phyloP scores from a whole-genome alignment of 2,329 filamentous ascomycete genomes.

The Ophiocordyceps camponoti-leonardi region DNA sequence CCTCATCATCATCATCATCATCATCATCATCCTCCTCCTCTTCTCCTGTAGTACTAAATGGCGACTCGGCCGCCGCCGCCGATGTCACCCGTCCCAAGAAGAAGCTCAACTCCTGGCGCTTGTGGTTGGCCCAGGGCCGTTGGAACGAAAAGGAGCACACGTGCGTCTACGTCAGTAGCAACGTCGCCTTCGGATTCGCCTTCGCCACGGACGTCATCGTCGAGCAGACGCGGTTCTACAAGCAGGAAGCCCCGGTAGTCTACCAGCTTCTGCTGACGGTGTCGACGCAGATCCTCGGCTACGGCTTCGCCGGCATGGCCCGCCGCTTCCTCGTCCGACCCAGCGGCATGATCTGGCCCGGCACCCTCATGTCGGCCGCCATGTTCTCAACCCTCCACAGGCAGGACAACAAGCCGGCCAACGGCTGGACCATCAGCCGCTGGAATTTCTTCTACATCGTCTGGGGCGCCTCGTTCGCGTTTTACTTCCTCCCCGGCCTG shows the following conservation, averaged over 20 bases:
- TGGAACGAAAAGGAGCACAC: slow-evolving; percentile 87
- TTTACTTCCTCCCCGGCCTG: slow-evolving; percentile 74
- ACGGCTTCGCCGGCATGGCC: slow-evolving; percentile 70
- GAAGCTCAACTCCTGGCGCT: slow-evolving; percentile 29
- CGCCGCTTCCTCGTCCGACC: slow-evolving; percentile 69
- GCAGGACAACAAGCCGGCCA: slow-evolving; percentile 63
- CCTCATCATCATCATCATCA: slow-evolving; percentile 3
- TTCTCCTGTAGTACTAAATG: slow-evolving; percentile 1
- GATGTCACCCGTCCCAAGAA: slow-evolving; percentile 8
- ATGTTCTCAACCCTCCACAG: slow-evolving; percentile 82
- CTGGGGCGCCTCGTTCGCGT: slow-evolving; percentile 53
- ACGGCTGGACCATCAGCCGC: slow-evolving; percentile 67
- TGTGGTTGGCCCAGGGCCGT: slow-evolving; percentile 62
- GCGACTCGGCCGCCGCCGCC: slow-evolving; percentile 3
- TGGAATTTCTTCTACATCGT: slow-evolving; percentile 73
- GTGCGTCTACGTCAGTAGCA: slow-evolving; percentile 79
- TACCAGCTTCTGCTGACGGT: slow-evolving; percentile 74
- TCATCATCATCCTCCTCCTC: too few species aligned
- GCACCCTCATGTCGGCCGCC: slow-evolving; percentile 71
- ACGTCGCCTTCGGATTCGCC: slow-evolving; percentile 77
- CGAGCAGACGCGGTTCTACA: slow-evolving; percentile 78
- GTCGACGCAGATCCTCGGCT: slow-evolving; percentile 74
- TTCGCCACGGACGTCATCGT: slow-evolving; percentile 85
- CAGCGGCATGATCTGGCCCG: slow-evolving; percentile 83
- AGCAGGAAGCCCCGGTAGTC: slow-evolving; percentile 56